Base-by-base conservation (phyloP, 2,329 filamentous ascomycete species). In the Hypoxylon sp. region DNA sequence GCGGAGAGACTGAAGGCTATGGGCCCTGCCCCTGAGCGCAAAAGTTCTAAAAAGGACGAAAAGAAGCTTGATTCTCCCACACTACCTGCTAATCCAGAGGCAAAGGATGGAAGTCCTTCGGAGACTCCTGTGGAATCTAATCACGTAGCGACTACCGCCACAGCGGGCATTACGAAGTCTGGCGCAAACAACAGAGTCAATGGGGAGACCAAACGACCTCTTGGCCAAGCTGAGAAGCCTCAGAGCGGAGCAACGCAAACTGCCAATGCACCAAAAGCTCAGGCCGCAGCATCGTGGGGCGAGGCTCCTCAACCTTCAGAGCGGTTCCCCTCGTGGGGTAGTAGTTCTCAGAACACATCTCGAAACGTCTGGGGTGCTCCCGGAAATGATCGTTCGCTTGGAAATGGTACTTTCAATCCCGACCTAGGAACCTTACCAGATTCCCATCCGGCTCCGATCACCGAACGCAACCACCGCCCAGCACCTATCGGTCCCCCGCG, bases 361-460 rank as follows among this genome's bases (percentile, higher is more conserved):
- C 84, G 86, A 53, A 93, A 91, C 76, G 90, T 94, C 17, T 95
- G 92, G 92, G 92, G 90, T 17, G 89, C 91, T 48, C 90, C 90
- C n/a, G 88, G 89, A 61, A 90, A 88, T 73, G 90, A 92, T 72
- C 86, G 90, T 60, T 90, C 88, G 10, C 88, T 95, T 20, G 92
- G 92, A 2, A 95, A 95, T 77, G 92, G 92, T 48, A 93, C 91
- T 0, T 95, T 95, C 75, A 89, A 87, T 63, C 85, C 88, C 11
- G 88, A 89, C 72, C 83, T 91, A 57, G 85, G 84, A 30, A 82
- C 83, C 49, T 77, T 85, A 17, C 80, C 86, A 11, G 81, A 82
- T 58, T 78, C 83, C 54, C 78, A 73, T 63, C 80, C 75, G 7
- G 65, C 80, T 2, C 78, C 79, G 35, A 73, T 79, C 25, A 71